Conservation (phyloP, 1,284 basidiomycete genomes). For the Kwoniella shivajii region DNA sequence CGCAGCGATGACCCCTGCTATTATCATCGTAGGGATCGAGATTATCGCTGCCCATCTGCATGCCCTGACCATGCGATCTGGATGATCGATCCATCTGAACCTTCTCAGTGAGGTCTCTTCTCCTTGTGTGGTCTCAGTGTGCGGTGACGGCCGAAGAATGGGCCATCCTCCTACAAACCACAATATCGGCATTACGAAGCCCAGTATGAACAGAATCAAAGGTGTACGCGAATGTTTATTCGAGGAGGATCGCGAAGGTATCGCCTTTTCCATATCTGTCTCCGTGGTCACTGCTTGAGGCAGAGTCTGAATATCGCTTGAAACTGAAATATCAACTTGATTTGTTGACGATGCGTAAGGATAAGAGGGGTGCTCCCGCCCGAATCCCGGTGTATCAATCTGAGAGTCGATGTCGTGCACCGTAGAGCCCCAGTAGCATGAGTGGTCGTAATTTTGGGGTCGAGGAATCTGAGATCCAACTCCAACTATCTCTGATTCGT, state of each 20-base stretch:
- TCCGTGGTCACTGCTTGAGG: too few species aligned
- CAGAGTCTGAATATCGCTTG: too few species aligned
- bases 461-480: background rate
- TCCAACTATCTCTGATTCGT: slow-evolving; percentile 5
- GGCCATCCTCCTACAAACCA: slow-evolving; percentile 24
- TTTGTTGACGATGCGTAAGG: background rate
- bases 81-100: slow-evolving; percentile 4
- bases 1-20: slow-evolving; percentile 3
- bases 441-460: slow-evolving; percentile 20
- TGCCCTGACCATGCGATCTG: slow-evolving; percentile 10
- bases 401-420: slow-evolving; percentile 1
- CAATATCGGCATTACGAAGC: slow-evolving; percentile 15
- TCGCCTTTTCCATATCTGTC: slow-evolving; percentile 14
- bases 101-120: background rate
- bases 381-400: background rate
- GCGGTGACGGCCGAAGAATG: background rate
- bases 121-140: background rate
- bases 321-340: too few species aligned
- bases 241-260: background rate
- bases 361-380: background rate
- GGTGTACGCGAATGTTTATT: slow-evolving; percentile 1
- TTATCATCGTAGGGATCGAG: slow-evolving; percentile 2
- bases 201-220: slow-evolving; percentile 15
- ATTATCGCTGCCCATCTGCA: slow-evolving; percentile 11
- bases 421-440: slow-evolving; percentile 16